Evolutionary conservation across 148 eudicot species (phyloP).

Genomic region (Heliosperma pusillum): DNA sequence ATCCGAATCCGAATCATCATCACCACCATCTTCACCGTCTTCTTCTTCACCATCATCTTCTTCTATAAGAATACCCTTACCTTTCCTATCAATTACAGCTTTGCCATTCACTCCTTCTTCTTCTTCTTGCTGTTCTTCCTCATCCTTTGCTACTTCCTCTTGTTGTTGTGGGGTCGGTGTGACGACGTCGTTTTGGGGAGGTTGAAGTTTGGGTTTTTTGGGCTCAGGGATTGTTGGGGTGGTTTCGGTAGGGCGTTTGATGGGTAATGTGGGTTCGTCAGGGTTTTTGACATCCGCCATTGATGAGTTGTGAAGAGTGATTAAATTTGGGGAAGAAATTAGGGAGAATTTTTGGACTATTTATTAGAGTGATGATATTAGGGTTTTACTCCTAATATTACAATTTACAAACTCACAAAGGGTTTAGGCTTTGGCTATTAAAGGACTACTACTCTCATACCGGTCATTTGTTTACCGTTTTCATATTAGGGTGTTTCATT

Average conservation of each 20-base stretch:
- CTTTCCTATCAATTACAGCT: slow-evolving; percentile 50
- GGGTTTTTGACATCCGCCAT: slow-evolving; percentile 48
- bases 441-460: too few relatives aligned
- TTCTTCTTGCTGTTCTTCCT: background rate
- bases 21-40: slow-evolving; percentile 23
- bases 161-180: background rate
- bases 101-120: slow-evolving; percentile 32
- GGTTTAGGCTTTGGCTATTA: background rate
- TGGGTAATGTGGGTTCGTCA: slow-evolving; percentile 37
- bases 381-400: too few relatives aligned
- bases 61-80: slow-evolving; percentile 59
- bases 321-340: background rate
- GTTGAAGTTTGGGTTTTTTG: slow-evolving; percentile 30
- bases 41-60: slow-evolving; percentile 45
- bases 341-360: too few relatives aligned
- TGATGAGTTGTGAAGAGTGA: slow-evolving; percentile 6
- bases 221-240: background rate
- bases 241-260: slow-evolving; percentile 35
- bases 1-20: slow-evolving; percentile 33
- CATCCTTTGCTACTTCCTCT: background rate
- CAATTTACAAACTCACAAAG: too few relatives aligned
- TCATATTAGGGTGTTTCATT: too few relatives aligned
- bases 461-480: too few relatives aligned
- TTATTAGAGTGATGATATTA: background rate
- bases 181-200: slow-evolving; percentile 13